These are phyloP conservation scores for Neonectria ditissima DNA, from an alignment of 2,329 filamentous ascomycete genomes.

Conservation along the genomic window DNA sequence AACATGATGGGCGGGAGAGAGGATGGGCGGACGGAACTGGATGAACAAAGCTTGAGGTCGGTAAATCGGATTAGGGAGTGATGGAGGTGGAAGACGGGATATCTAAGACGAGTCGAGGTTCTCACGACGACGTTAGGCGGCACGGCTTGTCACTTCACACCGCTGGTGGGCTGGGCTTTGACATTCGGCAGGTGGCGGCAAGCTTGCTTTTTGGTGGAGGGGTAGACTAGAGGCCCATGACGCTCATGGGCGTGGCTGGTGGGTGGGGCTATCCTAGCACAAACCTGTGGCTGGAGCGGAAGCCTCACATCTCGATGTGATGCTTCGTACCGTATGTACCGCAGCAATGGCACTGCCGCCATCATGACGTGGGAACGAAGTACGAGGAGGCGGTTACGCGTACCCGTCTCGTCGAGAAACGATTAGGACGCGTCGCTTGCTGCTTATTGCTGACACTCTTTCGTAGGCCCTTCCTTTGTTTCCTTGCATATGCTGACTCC, in stretches of 20 bases:
- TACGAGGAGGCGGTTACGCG: background rate
- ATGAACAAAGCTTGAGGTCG: background rate
- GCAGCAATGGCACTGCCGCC: background rate
- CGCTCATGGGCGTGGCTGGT: slow-evolving; percentile 24
- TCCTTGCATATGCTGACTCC: background rate
- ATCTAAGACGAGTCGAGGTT: slow-evolving; percentile 23
- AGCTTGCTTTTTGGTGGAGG: slow-evolving; percentile 17
- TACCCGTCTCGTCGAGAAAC: background rate
- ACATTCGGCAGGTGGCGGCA: slow-evolving; percentile 11
- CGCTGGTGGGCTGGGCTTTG: slow-evolving; percentile 10
- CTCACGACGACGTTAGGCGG: background rate
- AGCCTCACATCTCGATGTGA: background rate
- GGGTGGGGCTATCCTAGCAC: slow-evolving; percentile 2
- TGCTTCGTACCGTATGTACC: background rate
- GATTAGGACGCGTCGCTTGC: background rate
- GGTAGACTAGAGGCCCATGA: slow-evolving; percentile 17
- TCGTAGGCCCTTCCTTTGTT: too few species aligned
- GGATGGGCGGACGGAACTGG: background rate
- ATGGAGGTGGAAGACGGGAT: slow-evolving; percentile 14
- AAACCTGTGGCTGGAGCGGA: background rate
- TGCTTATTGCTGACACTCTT: background rate
- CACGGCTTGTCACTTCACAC: slow-evolving; percentile 25
- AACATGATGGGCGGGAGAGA: slow-evolving; percentile 70
- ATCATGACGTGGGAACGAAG: slow-evolving; percentile 3
- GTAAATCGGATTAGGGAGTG: slow-evolving; percentile 6